Evolutionary conservation across 73 alveolate genomes (phyloP), one percentile per base, ranked within the genome.

Genomic region (Blepharisma japonicum): DNA sequence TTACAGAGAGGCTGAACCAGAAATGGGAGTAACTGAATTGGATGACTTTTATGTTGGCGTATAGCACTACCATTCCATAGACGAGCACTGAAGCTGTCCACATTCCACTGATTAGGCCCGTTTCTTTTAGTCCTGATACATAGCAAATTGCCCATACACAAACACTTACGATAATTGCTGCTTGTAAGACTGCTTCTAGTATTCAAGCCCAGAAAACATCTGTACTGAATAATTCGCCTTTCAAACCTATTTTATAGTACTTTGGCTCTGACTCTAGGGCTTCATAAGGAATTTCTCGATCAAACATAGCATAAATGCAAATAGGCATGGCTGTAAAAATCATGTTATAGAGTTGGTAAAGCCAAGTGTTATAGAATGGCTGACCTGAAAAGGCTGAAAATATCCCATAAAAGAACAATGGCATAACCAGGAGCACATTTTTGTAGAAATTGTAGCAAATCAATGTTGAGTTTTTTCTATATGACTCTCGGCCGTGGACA

Each of bases 401-500:
- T 78, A 81, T 71, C 7, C 94, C 97, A 51, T 72, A 79, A 51
- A 80, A 77, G 71, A 90, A 82, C 90, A 86, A 82, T 18, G 99
- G 98, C 42, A 92, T 55, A 9, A 90, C 95, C 21, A 92, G 78
- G 46, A 92, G 54, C 6, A 94, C 89, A 88, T 94, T 94, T 83
- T 94, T 94, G 80, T 94, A 94, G 82, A 92, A 94, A 55, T 83
- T 84, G 82, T 90, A 94, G 80, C 87, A 83, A 54, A 94, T 93
- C 39, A 94, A 80, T 71, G 82, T 88, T 46, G 96, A 76, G 72
- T 94, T 92, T 88, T 91, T 90, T 68, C 98, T 89, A 82, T 92
- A 94, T n/a, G 94, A 81, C 81, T 92, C 98, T 79, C 98, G 89
- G 8, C 99, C 99, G 88, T 96, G 99, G 61, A 83, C 82, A 76